Evolutionary conservation across 495 filamentous ascomycete species (phyloP).

Genomic region (Lophium mytilinum): DNA sequence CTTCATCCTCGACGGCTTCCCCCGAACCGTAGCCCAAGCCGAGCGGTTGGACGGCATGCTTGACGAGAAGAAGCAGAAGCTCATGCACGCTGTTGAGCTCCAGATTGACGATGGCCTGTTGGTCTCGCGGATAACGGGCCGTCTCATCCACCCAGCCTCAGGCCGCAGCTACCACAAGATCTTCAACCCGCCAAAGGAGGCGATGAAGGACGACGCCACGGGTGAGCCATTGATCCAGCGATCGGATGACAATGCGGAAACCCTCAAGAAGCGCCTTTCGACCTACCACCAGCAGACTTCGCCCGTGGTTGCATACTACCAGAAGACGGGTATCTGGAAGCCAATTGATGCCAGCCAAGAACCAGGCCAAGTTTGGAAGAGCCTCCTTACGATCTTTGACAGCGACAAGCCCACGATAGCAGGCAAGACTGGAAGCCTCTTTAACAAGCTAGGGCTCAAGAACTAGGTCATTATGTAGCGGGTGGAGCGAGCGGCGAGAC

Average conservation of each 20-base stretch:
- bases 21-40: constrained; percentile 89
- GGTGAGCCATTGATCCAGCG: constrained; percentile 96
- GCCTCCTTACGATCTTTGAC: constrained; percentile 76
- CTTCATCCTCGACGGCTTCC: constrained; percentile 98
- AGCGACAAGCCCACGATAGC: constrained; percentile 42
- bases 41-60: constrained; percentile 94
- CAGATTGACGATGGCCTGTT: constrained; percentile 93
- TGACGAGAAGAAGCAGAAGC: constrained; percentile 56
- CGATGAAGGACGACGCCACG: constrained; percentile 94
- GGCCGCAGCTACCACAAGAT: constrained; percentile 94
- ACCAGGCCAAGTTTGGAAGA: constrained; percentile 92
- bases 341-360: constrained; percentile 94
- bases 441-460: constrained; percentile 42
- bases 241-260: constrained; percentile 95
- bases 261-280: constrained; percentile 84
- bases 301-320: constrained; percentile 91
- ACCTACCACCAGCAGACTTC: constrained; percentile 93
- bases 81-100: constrained; percentile 91
- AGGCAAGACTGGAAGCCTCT: constrained; percentile 30
- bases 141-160: constrained; percentile 88
- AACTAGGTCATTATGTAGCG: constrained; percentile 18
- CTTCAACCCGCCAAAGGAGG: constrained; percentile 94
- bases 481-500: not conserved
- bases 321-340: constrained; percentile 94
- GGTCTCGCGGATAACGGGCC: constrained; percentile 92